Percentiles rank a stretch among this genome's conserved stretches.
phyloP scores from a whole-genome alignment of 2,329 filamentous ascomycete species.

The Aspergillus terreus region DNA sequence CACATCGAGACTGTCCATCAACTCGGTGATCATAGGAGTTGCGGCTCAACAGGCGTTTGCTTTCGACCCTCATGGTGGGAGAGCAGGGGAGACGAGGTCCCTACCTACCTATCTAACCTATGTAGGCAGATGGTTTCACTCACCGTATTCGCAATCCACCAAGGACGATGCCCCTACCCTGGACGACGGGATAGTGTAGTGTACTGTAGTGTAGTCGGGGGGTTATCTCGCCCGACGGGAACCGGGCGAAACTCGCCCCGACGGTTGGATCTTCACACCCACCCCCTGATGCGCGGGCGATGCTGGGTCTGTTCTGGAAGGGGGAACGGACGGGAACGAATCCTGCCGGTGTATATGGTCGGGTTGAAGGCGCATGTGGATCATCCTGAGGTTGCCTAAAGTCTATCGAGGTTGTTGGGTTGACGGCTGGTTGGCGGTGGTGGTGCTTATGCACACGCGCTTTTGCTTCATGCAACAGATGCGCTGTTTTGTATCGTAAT shows the following conservation, averaged over 20 bases:
- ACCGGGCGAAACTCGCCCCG: not conserved
- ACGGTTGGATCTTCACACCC: not conserved
- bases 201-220: no score
- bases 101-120: no score
- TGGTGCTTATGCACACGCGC: not conserved
- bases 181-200: not conserved
- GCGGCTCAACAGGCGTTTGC: not conserved
- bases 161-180: no score
- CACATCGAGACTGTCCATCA: not conserved
- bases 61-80: no score
- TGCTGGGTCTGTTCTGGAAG: not conserved
- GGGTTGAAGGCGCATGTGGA: not conserved
- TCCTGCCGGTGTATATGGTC: not conserved
- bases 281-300: not conserved
- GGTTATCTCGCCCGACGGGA: not conserved
- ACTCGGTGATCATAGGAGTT: not conserved
- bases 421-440: not conserved
- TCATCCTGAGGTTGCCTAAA: not conserved
- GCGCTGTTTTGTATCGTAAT: not conserved
- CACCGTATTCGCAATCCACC: no score
- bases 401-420: not conserved
- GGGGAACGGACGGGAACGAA: not conserved
- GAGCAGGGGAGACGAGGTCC: no score
- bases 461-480: not conserved
- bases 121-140: no score